Evolutionary conservation across 306 rosid species (phyloP).

Genomic region (Lagenaria siceraria): DNA sequence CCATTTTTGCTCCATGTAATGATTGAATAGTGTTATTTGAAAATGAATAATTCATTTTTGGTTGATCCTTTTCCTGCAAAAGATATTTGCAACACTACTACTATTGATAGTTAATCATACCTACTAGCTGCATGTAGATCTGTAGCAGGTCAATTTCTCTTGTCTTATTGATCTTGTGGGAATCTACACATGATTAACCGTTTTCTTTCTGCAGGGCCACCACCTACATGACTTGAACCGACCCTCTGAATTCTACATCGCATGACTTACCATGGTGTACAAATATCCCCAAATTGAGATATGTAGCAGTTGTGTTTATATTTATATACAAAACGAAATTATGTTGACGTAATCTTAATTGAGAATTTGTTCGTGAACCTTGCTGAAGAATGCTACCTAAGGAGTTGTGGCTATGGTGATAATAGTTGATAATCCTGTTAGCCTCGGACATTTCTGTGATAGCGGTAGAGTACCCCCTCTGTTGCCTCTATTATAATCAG

Average conservation of each 20-base stretch:
- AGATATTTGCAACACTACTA: background rate
- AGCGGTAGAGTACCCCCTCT: no score
- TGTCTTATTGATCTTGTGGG: background rate
- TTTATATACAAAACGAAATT: background rate
- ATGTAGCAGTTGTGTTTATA: background rate
- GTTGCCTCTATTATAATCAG: no score
- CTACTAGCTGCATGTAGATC: background rate
- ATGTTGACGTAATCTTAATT: background rate
- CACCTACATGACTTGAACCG: background rate
- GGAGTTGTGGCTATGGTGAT: background rate
- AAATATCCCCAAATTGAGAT: background rate
- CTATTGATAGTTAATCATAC: background rate
- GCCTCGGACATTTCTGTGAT: background rate
- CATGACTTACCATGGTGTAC: background rate
- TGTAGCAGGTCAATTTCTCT: background rate
- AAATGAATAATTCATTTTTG: background rate
- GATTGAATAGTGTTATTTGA: background rate
- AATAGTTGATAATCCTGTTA: background rate
- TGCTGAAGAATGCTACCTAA: background rate
- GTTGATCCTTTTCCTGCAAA: background rate
- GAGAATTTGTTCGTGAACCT: background rate
- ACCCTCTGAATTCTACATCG: background rate
- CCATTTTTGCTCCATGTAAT: background rate
- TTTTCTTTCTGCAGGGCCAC: background rate
- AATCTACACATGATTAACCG: background rate